Evolutionary conservation across 768 basidiomycete genomes (phyloP), one percentile per base, ranked within the genome.

Genomic region (Podaxis sp.): DNA sequence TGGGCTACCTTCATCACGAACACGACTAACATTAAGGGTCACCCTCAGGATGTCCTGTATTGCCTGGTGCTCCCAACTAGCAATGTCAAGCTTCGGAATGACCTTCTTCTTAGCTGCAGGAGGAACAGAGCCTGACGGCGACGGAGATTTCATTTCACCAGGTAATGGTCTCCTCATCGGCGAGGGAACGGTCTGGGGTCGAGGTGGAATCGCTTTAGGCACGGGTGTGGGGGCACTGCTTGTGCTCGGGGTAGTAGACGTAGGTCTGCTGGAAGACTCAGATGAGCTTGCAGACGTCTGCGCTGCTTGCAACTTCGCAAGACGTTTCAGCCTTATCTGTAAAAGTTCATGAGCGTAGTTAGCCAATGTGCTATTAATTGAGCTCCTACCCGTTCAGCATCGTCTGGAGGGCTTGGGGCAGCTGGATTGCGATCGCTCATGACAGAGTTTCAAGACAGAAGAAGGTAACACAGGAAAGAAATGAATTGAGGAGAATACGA

Each of bases 321-420:
- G 82, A 60, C 96, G 87, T 76, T 96, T 96, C 73, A 93, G 77
- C 66, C 94, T 92, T 71, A 97, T 96, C 95, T 96, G 68, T 13
- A 56, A 36, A 63, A 27, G 17, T 27, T 64, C n/a, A 52, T 68
- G 49, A 64, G 56, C 47, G 19, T 61, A 3, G 63, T 11, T 43
- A 9, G 22, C 43, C 54, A 43, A 29, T 49, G 24, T 17, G 22
- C 17, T 43, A 29, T 38, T 27, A 22, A 56, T 37, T 46, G 17
- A 51, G 56, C 24, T 72, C 80, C 59, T 80, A 93, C 91, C 57
- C 88, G 84, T 69, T 93, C 93, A 11, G 93, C 94, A 74, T 93
- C 92, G 65, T 88, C 86, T 65, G 87, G 84, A 0, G 89, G 89
- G 33, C 78, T 82, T 43, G 72, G 76, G 57, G 69, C 67, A 66